Percentiles rank a stretch among this genome's conserved stretches.
phyloP scores from a whole-genome alignment of 2,329 filamentous ascomycete species.

The Plenodomus lindquistii region DNA sequence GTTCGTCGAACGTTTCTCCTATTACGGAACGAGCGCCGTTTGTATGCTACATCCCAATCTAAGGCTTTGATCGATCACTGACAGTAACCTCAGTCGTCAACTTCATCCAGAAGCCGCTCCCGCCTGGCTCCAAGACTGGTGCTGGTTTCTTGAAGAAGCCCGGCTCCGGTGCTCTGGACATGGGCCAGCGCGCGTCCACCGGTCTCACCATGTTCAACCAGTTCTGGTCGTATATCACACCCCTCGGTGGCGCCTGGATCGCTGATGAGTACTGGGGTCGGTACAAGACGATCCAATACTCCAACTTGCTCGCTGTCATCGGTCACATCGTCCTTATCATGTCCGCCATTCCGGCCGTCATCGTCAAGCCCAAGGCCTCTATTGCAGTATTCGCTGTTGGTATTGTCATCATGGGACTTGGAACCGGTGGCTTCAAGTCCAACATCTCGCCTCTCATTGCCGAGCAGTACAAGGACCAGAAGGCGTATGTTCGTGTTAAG shows the following conservation, averaged over 20 bases:
- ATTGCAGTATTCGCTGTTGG: slow-evolving; percentile 59
- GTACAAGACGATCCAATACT: slow-evolving; percentile 62
- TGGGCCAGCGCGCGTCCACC: slow-evolving; percentile 59
- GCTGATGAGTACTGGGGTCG: slow-evolving; percentile 65
- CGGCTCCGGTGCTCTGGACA: slow-evolving; percentile 54
- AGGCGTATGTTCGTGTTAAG: slow-evolving; percentile 32
- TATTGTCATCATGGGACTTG: slow-evolving; percentile 66
- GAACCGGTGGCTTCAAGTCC: slow-evolving; percentile 71
- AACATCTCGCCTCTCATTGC: slow-evolving; percentile 63
- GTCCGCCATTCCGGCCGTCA: slow-evolving; percentile 58
- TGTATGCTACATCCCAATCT: slow-evolving; percentile 18
- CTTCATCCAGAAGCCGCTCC: slow-evolving; percentile 43
- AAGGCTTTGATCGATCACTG: background rate
- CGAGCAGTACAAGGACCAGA: slow-evolving; percentile 57
- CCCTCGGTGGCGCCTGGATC: slow-evolving; percentile 61
- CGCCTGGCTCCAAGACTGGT: slow-evolving; percentile 38
- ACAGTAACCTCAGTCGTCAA: slow-evolving; percentile 28
- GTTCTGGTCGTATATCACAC: slow-evolving; percentile 62
- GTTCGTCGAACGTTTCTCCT: slow-evolving; percentile 43
- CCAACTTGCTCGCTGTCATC: slow-evolving; percentile 61
- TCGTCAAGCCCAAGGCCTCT: slow-evolving; percentile 54
- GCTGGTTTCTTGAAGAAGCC: slow-evolving; percentile 39
- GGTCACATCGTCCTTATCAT: slow-evolving; percentile 60
- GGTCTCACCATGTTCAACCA: slow-evolving; percentile 58
- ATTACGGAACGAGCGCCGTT: slow-evolving; percentile 44